Conservation (phyloP, 345 rosid species). For the Trapa bicornis region DNA sequence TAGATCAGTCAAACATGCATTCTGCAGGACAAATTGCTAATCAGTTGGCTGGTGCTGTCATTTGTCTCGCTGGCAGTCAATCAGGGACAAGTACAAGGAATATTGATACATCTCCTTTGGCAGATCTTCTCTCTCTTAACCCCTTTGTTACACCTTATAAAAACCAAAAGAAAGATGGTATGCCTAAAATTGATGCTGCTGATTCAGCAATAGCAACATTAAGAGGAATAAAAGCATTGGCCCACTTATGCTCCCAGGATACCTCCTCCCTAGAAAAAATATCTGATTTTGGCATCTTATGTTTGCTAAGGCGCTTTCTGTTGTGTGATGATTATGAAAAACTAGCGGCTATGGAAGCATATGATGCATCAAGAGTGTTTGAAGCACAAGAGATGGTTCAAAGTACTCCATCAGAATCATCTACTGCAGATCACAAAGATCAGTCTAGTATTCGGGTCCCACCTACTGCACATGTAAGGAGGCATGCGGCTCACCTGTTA, state of each 20-base stretch:
- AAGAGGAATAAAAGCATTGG: conserved; percentile 73
- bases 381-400: conserved; percentile 44
- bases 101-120: conserved; percentile 43
- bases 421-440: conserved; percentile 28
- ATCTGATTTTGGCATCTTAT: conserved; percentile 54
- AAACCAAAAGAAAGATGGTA: conserved; percentile 54
- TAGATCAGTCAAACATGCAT: conserved; percentile 60
- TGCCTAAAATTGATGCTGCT: conserved; percentile 55
- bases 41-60: conserved; percentile 72
- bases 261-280: conserved; percentile 52
- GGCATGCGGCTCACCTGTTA: conserved; percentile 86
- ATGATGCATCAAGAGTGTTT: conserved; percentile 71
- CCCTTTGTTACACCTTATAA: conserved; percentile 61
- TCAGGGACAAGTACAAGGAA: conserved; percentile 33
- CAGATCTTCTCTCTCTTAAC: conserved; percentile 78
- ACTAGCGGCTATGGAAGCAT: conserved; percentile 78
- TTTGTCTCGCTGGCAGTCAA: conserved; percentile 62
- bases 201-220: conserved; percentile 89
- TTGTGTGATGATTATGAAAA: conserved; percentile 87
- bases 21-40: conserved; percentile 53
- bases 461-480: conserved; percentile 76
- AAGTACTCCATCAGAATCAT: conserved; percentile 31
- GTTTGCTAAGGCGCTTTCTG: conserved; percentile 74
- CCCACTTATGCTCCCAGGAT: conserved; percentile 67
- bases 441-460: conserved; percentile 66